These are phyloP conservation scores for Colletotrichum chrysophilum DNA, from an alignment of 2,329 filamentous ascomycete species.

Conservation along the genomic window DNA sequence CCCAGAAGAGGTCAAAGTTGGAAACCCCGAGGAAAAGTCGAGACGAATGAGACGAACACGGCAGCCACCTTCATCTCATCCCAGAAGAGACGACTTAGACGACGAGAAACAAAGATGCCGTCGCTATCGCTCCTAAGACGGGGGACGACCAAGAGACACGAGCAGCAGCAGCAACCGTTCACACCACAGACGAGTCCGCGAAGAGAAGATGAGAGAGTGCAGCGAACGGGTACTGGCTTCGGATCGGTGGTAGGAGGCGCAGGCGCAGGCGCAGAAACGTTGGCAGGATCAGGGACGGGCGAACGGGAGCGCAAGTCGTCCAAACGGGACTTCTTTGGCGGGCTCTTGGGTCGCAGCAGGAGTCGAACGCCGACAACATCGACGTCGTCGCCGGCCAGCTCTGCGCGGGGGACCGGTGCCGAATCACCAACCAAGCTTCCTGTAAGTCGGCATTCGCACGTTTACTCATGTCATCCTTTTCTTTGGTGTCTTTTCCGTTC, in stretches of 20 bases:
- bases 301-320: conserved; percentile 28
- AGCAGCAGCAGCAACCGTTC: conserved; percentile 14
- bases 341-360: conserved; percentile 31
- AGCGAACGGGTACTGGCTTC: neutral
- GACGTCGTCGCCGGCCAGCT: neutral
- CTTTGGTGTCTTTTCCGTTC: neutral
- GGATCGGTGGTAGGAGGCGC: neutral
- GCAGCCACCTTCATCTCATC: neutral
- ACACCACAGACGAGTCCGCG: neutral
- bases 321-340: conserved; percentile 36
- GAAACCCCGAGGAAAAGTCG: neutral
- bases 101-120: conserved; percentile 29
- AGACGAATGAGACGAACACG: conserved; percentile 14
- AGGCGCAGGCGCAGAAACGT: neutral
- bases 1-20: neutral
- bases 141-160: conserved; percentile 23
- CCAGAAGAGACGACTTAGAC: neutral
- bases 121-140: conserved; percentile 35
- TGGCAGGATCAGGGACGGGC: neutral
- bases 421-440: conserved; percentile 18
- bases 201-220: neutral
- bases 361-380: neutral
- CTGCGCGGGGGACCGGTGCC: conserved; percentile 5
- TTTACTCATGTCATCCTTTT: neutral
- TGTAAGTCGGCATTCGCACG: neutral